Percentiles rank a stretch among this genome's conserved stretches.
phyloP scores from a whole-genome alignment of 225 moss, liverwort and hornwort genomes.

The Climacium dendroides region DNA sequence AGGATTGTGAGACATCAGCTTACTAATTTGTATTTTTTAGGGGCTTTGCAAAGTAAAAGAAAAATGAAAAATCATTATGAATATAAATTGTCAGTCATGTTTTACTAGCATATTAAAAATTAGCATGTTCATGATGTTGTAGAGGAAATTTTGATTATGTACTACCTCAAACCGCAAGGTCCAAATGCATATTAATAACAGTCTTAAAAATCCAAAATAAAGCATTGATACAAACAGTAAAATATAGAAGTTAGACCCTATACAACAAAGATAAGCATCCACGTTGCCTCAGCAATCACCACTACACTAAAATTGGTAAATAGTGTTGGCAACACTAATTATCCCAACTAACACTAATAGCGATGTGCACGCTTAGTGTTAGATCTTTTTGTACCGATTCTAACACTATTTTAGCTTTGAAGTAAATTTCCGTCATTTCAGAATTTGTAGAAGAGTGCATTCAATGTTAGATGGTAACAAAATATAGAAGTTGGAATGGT shows the following conservation, averaged over 20 bases:
- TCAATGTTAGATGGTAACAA: too few species aligned
- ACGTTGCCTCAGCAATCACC: rapidly evolving
- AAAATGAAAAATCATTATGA: background rate
- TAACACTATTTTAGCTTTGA: too few species aligned
- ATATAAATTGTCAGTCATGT: background rate
- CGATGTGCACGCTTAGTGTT: too few species aligned
- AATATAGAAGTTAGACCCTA: background rate
- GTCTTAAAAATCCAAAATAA: background rate
- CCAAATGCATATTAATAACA: background rate
- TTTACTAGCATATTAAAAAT: too few species aligned
- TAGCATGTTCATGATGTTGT: rapidly evolving
- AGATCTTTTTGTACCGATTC: too few species aligned
- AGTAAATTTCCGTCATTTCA: too few species aligned
- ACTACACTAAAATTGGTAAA: too few species aligned
- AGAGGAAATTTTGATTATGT: rapidly evolving
- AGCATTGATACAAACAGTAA: background rate
- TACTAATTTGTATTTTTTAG: background rate
- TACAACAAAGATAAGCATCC: background rate
- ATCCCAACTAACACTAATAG: too few species aligned
- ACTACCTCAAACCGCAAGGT: background rate
- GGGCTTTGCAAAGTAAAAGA: background rate
- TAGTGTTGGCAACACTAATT: too few species aligned
- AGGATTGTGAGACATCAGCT: too few species aligned
- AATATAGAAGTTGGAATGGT: too few species aligned
- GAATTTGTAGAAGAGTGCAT: too few species aligned